Base-by-base conservation (phyloP, 306 rosid genomes). In the Pyrus communis region DNA sequence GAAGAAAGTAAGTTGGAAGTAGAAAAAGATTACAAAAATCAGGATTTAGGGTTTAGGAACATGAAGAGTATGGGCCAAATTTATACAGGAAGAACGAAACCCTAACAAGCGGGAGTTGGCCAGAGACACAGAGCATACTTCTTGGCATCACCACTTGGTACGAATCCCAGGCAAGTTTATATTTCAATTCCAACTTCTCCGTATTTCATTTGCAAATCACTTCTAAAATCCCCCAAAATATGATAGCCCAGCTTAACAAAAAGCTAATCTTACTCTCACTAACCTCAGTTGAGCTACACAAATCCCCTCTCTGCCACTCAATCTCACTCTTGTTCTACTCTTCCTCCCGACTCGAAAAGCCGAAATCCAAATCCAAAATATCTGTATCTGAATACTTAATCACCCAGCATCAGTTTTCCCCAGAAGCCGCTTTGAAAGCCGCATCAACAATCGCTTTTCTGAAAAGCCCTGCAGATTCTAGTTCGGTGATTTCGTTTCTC, bases 401-500 rank as follows among this genome's bases (percentile, higher is more conserved):
- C n/a, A 79, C 46, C 22, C 74, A 81, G 27, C 88, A 81, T 63
- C 55, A 71, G 40, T 78, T 81, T 21, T 85, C 85, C 54, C 42
- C 22, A 14, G 77, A 72, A 27, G 74, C 79, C 2, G 84, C 88
- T 66, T 52, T 30, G 10, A 81, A 70, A 71, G 85, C 80, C 42
- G 74, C 87, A n/a, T 59, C 76, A 1, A 27, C 59, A 5, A 7
- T 70, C 14, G 25, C 58, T 12, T 17, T 35, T 67, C 58, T 84
- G 30, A 81, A 49, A 75, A 78, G 43, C 19, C 78, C 82, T 22
- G 22, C 31, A 30, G 31, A 58, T 7, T 46, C 79, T 5, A 79
- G 72, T 43, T 85, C 22, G 55, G 65, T 81, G 49, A 69, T 78
- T 18, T 78, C 79, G 0, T 85, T 70, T 73, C 61, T 81, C 22